Base-by-base conservation (phyloP, 192 early-diverging fungal genomes). In the Coemansia sp. region DNA sequence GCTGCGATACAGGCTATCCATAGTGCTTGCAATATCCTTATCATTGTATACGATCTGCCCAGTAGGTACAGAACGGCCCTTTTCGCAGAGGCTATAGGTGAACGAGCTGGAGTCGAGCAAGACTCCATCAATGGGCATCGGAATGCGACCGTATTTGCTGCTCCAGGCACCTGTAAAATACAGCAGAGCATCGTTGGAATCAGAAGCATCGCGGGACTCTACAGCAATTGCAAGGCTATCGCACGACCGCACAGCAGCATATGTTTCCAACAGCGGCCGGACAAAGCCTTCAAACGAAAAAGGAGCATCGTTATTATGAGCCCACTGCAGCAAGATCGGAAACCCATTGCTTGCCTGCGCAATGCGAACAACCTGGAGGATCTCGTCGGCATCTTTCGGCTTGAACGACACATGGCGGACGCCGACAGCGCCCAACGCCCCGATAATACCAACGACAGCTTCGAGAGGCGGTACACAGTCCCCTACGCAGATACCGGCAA, bases 221-320 rank as follows among this genome's bases (percentile, higher is more conserved):
- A 90, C 94, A 46, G 97, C 91, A 16, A 98, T 78, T 14, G 90
- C 87, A 53, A 97, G 85, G 75, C 96, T 97, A 51, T 73, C 24
- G 43, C 88, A 87, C 7, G 89, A 86, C 67, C 96, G 88, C 49
- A 98, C 92, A 0, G 62, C 30, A 0, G 56, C 51, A 14, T 83
- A 98, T 0, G 93, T 82, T 38, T 82, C 68, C 6, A 98, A 69
- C 67, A 98, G 89, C 49, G 95, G 94, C 68, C 88, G 87, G 75
- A 96, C 92, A 76, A 96, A 92, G 81, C 97, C 94, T 79, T 98
- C 96, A 68, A 92, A 97, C 67, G 92, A 92, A 87, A 97, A 93
- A 79, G 97, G 95, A 12, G 94, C 95, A 68, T 94, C 95, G 36
- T 88, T 94, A 65, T 94, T 90, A 35, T 95, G 94, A 20, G 96